Percentiles rank a stretch among this genome's conserved stretches.
These are phyloP conservation scores for Peronospora farinosa DNA, from an alignment of 352 stramenopile genomes.

Conservation along the genomic window DNA sequence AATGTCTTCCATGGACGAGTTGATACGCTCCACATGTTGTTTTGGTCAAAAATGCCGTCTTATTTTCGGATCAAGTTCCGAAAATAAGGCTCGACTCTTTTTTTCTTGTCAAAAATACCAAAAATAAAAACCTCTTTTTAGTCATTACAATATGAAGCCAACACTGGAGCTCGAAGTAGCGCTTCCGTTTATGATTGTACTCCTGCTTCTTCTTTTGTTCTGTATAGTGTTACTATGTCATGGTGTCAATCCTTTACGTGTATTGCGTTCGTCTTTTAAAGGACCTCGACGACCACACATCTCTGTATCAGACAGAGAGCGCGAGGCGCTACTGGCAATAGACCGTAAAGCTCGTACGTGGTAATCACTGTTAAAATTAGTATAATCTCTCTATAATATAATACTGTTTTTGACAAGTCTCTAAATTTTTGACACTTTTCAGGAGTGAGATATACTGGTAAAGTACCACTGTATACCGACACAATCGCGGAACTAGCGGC, in stretches of 20 bases:
- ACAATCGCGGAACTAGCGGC: slow-evolving; percentile 43
- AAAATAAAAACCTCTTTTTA: no score
- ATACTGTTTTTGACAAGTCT: background rate
- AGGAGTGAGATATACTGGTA: slow-evolving; percentile 53
- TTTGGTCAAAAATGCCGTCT: background rate
- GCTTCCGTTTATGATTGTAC: slow-evolving; percentile 34
- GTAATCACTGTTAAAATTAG: background rate
- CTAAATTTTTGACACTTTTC: background rate
- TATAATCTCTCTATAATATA: slow-evolving; percentile 1
- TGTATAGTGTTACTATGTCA: slow-evolving; percentile 46
- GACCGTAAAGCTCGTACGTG: slow-evolving; percentile 36
- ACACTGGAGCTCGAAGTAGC: slow-evolving; percentile 34
- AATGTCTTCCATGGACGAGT: slow-evolving; percentile 11
- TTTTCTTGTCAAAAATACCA: no score
- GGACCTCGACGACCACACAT: slow-evolving; percentile 23
- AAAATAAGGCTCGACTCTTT: no score
- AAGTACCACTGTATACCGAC: slow-evolving; percentile 25
- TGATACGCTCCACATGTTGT: slow-evolving; percentile 22
- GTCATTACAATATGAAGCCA: slow-evolving; percentile 8
- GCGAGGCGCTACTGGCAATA: slow-evolving; percentile 40
- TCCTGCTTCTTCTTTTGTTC: slow-evolving; percentile 40
- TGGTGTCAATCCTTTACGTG: slow-evolving; percentile 50
- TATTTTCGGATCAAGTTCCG: background rate
- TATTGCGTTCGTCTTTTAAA: slow-evolving; percentile 60
- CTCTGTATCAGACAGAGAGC: slow-evolving; percentile 39